Percentiles rank a stretch among this genome's conserved stretches.
Evolutionary conservation across 257 asterid genomes (phyloP).

Genomic region (Voacanga thouarsii): DNA sequence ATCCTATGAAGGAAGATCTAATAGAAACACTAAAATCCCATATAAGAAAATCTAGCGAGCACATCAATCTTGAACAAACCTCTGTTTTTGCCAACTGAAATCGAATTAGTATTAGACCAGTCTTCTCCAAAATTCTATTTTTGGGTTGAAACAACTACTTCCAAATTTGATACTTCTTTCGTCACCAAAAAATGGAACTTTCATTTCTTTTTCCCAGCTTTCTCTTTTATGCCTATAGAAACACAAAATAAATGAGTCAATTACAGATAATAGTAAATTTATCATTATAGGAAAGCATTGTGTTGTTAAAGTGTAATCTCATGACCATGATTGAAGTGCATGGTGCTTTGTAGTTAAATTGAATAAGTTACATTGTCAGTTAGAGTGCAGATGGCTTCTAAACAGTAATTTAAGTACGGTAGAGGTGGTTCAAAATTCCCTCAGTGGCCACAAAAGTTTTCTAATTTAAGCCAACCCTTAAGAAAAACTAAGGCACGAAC

Average conservation of each 20-base stretch:
- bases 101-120: conserved; percentile 2
- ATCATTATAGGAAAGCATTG: not conserved
- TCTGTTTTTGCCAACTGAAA: too few species aligned
- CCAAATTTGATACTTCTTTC: conserved; percentile 31
- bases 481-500: not conserved
- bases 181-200: conserved; percentile 57
- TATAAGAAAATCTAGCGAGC: too few species aligned
- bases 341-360: too few species aligned
- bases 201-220: too few species aligned
- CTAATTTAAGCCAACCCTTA: not conserved
- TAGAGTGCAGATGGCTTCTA: not conserved
- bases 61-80: too few species aligned
- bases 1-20: not conserved
- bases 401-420: not conserved
- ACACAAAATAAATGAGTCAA: not conserved
- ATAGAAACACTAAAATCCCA: too few species aligned
- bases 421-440: not conserved
- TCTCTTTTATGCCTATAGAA: conserved; percentile 61
- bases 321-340: not conserved
- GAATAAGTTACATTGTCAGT: too few species aligned
- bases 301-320: not conserved
- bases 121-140: conserved; percentile 36
- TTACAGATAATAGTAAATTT: not conserved
- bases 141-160: conserved; percentile 22
- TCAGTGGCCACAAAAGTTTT: not conserved